Base-by-base conservation (phyloP, 169 alveolate genomes). In the Eimeria maxima region DNA sequence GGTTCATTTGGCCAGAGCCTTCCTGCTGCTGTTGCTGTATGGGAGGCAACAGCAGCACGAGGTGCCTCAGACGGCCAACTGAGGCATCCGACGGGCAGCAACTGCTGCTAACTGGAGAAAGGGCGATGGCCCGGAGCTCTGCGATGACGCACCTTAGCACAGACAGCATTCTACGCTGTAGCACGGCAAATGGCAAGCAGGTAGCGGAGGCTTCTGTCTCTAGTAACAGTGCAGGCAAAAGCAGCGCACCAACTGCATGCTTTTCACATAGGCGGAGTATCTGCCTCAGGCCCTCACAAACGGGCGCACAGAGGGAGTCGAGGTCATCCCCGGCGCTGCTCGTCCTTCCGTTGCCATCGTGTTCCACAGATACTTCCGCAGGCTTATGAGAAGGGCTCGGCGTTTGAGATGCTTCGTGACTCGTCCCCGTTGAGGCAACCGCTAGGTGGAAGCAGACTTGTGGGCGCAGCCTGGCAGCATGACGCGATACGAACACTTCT, bases 61-160 rank as follows among this genome's bases (percentile, higher is more conserved):
- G n/a, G 50, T 83, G 91, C 74, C 33, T 83, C 91, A 83, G 57
- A 55, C 91, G 53, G 53, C 67, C 74, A 24, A 57, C 76, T 7
- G 91, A 13, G 24, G 50, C 73, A 55, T 55, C 91, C 8, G 91
- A 83, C 4, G 91, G 57, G 57, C 91, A 55, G 91, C 76, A 83
- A 16, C 91, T 55, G 91, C 33, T 50, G 91, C 91, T 53, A 29
- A 14, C 74, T n/a, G 91, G 91, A 8, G 91, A 83, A 7, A 83
- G 91, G 7, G 91, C 74, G 7, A 93, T 27, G 67, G 84, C 42
- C 10, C 74, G 60, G 38, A 93, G 87, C 93, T 60, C 96, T 20
- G 87, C 71, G 42, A 93, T 57, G 16, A 93, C 57, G 83, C 93
- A 93, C 73, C 96, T 84, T 50, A 93, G 74, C 93, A 80, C 96